phyloP scores from a whole-genome alignment of 306 rosid species.

The Dryas octopetala region DNA sequence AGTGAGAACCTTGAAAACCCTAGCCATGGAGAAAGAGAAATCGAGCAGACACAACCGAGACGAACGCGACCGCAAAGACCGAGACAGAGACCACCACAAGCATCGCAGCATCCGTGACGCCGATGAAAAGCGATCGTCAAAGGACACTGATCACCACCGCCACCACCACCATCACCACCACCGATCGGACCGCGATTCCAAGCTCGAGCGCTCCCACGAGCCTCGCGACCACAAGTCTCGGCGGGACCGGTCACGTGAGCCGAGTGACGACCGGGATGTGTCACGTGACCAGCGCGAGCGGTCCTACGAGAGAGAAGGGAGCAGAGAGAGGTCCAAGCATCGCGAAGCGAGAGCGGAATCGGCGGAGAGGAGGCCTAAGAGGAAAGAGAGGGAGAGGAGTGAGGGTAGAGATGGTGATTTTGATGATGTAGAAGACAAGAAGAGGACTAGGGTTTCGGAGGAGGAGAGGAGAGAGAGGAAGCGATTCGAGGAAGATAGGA shows the following conservation, averaged over 20 bases:
- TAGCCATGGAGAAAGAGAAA: conserved; percentile 71
- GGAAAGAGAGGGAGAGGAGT: conserved; percentile 74
- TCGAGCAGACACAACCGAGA: conserved; percentile 54
- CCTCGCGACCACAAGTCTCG: conserved; percentile 47
- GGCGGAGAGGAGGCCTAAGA: conserved; percentile 54
- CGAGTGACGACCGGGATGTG: conserved; percentile 15
- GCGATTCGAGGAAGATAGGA: conserved; percentile 39
- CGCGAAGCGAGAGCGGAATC: conserved; percentile 35
- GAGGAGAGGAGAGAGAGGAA: conserved; percentile 49
- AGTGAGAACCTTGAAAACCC: conserved; percentile 36
- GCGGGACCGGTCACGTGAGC: conserved; percentile 39
- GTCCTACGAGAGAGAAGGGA: conserved; percentile 52
- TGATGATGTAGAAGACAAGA: conserved; percentile 37
- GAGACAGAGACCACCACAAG: conserved; percentile 33
- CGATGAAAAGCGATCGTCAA: conserved; percentile 40
- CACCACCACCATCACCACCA: conserved; percentile 44
- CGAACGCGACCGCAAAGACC: conserved; percentile 37
- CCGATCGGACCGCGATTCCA: conserved; percentile 57
- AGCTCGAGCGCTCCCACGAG: conserved; percentile 48
- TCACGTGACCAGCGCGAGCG: conserved; percentile 40
- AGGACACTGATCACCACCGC: conserved; percentile 48
- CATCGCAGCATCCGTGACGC: conserved; percentile 33
- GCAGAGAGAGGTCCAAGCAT: conserved; percentile 48
- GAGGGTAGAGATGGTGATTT: conserved; percentile 42
- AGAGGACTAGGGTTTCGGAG: conserved; percentile 64